phyloP scores from a whole-genome alignment of 1,139 yeast species.

The Trichomonascaceae sp. region DNA sequence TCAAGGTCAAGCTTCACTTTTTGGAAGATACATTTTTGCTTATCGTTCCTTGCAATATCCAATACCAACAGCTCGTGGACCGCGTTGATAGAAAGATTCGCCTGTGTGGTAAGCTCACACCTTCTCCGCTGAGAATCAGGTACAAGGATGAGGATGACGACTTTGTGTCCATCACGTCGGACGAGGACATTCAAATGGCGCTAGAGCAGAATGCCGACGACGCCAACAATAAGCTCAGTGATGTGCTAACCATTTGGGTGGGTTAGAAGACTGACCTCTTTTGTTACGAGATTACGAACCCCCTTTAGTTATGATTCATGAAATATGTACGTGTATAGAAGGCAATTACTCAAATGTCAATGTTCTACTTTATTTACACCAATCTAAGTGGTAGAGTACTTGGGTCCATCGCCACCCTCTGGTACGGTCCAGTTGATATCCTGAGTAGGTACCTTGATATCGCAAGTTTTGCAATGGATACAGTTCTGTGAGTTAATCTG shows the following conservation, averaged over 20 bases:
- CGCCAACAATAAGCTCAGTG: slow-evolving; percentile 5
- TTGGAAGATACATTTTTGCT: slow-evolving; percentile 31
- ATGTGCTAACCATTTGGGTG: slow-evolving; percentile 10
- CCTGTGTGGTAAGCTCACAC: slow-evolving; percentile 27
- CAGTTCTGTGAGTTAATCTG: slow-evolving; percentile 94
- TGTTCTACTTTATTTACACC: no score
- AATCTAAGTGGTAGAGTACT: slow-evolving; percentile 58
- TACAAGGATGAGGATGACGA: slow-evolving; percentile 96
- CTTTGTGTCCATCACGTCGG: slow-evolving; percentile 71
- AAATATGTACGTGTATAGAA: no score
- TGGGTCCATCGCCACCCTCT: slow-evolving; percentile 98
- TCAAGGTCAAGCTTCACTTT: slow-evolving; percentile 40
- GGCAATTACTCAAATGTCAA: no score
- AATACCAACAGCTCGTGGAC: slow-evolving; percentile 34
- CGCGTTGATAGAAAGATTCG: slow-evolving; percentile 34
- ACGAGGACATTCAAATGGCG: slow-evolving; percentile 50
- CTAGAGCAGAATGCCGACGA: slow-evolving; percentile 18
- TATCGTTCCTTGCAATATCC: slow-evolving; percentile 35
- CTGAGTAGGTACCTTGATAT: slow-evolving; percentile 88
- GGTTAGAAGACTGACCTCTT: slow-evolving; percentile 8
- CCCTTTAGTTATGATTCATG: no score
- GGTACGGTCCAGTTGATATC: slow-evolving; percentile 94
- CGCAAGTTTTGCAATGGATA: slow-evolving; percentile 96
- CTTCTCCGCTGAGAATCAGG: slow-evolving; percentile 41
- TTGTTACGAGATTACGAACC: no score